Evolutionary conservation across 352 stramenopile species (phyloP), one percentile per base, ranked within the genome.

Genomic region (Globisporangium middletonii): DNA sequence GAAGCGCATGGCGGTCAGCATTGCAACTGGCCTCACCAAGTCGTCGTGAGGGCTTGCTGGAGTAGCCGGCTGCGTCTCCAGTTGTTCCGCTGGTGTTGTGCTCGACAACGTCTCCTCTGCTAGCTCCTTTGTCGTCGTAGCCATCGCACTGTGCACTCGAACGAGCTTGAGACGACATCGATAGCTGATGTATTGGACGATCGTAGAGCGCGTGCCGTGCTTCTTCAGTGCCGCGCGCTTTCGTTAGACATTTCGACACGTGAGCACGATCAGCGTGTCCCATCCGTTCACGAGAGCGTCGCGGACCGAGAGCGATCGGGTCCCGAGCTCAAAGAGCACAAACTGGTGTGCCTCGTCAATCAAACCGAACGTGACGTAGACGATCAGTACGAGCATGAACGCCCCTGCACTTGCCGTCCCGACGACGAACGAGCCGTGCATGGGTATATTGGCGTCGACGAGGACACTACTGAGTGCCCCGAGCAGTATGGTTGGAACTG

Each of bases 391-490:
- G 38, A 44, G 11, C 11, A n/a, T n/a, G 16, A 44, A 44, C 11
- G 11, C 16, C 38, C 11, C 38, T 44, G 38, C 16, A 19, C 27
- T 18, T 6, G 42, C 12, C 33, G 53, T 49, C 0, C 6, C 33
- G 5, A 16, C n/a, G 3, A 44, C 4, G 16, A 59, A 42, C 28
- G 48, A 19, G 16, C n/a, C 1, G 6, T 15, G 19, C 12, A 19
- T 9, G 4, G 12, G 5, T 4, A 45, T 26, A 7, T 51, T 52
- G 15, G 53, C 42, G 53, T 52, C 53, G 5, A 52, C 11, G 13
- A 43, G 48, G 30, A 52, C 38, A 0, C 48, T 68, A 15, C 41
- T 59, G 6, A 53, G 19, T 4, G 50, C 1, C 16, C 44, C 54
- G n/a, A 53, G 3, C n/a, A 53, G 51, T 16, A 50, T 35, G 4